phyloP scores from a whole-genome alignment of 2,329 filamentous ascomycete species.

The Kalmusia sp. region DNA sequence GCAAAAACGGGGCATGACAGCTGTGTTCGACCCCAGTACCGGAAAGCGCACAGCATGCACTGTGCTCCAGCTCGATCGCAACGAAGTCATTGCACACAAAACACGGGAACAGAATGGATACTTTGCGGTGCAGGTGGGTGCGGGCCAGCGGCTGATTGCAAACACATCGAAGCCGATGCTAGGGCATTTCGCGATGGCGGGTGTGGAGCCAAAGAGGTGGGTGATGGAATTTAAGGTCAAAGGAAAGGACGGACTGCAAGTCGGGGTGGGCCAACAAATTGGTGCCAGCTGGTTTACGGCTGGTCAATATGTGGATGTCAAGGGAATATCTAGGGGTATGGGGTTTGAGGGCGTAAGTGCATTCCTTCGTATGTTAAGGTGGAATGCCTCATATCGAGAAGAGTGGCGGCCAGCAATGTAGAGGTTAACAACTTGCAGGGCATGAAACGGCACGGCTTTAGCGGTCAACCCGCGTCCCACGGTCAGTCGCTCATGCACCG shows the following conservation, averaged over 20 bases:
- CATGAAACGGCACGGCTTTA: constrained; percentile 95
- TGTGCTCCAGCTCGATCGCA: constrained; percentile 89
- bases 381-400: not conserved
- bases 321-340: constrained; percentile 81
- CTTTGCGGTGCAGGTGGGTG: constrained; percentile 89
- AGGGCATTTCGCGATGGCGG: constrained; percentile 85
- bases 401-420: not conserved
- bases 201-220: constrained; percentile 82
- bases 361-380: not conserved
- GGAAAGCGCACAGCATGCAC: constrained; percentile 85
- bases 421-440: constrained; percentile 53
- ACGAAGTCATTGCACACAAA: constrained; percentile 89
- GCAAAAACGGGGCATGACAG: constrained; percentile 95
- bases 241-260: constrained; percentile 71
- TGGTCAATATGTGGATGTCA: constrained; percentile 89
- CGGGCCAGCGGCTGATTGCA: constrained; percentile 73
- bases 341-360: constrained; percentile 79
- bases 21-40: constrained; percentile 78
- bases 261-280: constrained; percentile 77
- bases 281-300: constrained; percentile 89
- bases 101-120: constrained; percentile 83
- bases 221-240: constrained; percentile 88
- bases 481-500: constrained; percentile 95
- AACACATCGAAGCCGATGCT: constrained; percentile 85
- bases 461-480: constrained; percentile 88